Conservation (phyloP, 345 rosid species). For the Rubroshorea leprosula region DNA sequence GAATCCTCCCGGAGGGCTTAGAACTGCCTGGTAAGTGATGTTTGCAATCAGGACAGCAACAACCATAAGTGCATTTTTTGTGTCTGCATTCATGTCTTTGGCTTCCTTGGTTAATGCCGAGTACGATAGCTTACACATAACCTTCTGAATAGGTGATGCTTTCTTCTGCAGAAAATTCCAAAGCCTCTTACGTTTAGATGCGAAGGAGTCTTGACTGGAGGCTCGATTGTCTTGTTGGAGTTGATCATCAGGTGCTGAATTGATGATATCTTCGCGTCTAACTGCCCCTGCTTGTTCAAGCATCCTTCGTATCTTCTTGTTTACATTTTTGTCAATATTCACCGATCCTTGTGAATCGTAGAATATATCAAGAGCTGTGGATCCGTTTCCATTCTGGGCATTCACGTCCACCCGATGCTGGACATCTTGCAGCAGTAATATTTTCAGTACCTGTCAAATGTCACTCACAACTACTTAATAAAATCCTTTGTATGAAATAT, state of each 20-base stretch:
- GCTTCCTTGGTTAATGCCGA: not conserved
- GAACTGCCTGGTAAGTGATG: not conserved
- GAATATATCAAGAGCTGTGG: not conserved
- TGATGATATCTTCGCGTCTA: not conserved
- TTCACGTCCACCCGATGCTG: not conserved
- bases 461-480: too few species aligned
- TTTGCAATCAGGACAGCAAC: not conserved
- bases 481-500: too few species aligned
- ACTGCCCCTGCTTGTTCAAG: not conserved
- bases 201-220: too few species aligned
- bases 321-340: not conserved
- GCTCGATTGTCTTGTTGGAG: too few species aligned
- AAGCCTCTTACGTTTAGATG: too few species aligned
- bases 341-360: not conserved
- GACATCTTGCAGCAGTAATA: not conserved
- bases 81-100: not conserved
- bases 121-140: not conserved
- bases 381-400: not conserved
- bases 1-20: not conserved
- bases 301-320: not conserved
- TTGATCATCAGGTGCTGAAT: too few species aligned
- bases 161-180: too few species aligned
- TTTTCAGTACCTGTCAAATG: not conserved
- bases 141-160: not conserved
- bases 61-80: not conserved